Conservation (phyloP, 139 green algal species). For the Micractinium sp. region DNA sequence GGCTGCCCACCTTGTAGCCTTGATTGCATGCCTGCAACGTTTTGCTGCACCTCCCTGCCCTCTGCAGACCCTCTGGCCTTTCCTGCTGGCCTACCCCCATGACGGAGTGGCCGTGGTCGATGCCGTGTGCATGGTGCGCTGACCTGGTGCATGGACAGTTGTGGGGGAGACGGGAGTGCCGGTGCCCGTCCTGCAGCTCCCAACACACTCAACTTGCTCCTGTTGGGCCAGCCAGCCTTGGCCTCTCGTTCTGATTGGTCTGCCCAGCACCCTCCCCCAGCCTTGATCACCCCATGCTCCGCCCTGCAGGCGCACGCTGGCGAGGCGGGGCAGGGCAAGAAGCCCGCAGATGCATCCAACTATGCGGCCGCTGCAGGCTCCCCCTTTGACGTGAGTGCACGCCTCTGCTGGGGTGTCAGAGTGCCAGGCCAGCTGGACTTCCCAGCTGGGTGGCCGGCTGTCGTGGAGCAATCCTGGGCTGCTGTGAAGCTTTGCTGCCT, state of each 20-base stretch:
- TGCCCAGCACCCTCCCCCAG: neutral
- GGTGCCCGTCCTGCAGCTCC: neutral
- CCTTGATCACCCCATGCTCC: neutral
- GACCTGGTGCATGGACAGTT: neutral
- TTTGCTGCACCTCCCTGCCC: neutral
- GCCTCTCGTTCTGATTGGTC: neutral
- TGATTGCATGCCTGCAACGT: neutral
- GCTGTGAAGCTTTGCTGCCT: neutral
- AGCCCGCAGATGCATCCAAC: neutral
- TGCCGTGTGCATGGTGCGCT: slow-evolving; percentile 21
- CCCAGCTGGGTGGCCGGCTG: neutral
- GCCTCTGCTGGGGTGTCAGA: neutral
- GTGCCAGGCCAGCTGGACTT: neutral
- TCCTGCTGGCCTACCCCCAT: neutral
- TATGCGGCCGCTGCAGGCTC: neutral
- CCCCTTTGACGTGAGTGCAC: neutral
- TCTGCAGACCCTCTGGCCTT: slow-evolving; percentile 26
- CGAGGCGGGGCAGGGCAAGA: neutral
- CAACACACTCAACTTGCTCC: neutral
- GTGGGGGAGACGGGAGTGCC: too few relatives aligned
- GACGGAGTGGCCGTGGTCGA: slow-evolving; percentile 18
- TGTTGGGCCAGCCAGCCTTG: neutral
- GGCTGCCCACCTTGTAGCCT: neutral
- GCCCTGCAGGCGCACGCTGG: neutral
- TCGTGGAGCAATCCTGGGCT: neutral